Evolutionary conservation across 129 eudicot species (phyloP).

Genomic region (Artemisia argyi): DNA sequence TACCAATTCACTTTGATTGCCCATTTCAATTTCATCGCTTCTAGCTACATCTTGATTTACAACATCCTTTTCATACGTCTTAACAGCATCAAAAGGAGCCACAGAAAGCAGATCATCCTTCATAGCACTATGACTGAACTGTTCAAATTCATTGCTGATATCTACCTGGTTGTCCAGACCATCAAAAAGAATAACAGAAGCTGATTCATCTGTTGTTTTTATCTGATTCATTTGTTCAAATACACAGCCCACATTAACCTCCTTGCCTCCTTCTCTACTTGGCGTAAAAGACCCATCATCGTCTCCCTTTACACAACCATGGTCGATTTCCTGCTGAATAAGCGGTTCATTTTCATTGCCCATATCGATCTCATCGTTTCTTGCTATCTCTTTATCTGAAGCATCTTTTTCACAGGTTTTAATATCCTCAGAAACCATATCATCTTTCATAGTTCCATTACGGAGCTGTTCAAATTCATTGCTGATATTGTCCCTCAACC

Average conservation of each 20-base stretch:
- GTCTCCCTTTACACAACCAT: conserved; percentile 13
- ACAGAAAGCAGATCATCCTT: too few species aligned
- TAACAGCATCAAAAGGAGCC: too few species aligned
- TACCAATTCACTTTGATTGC: too few species aligned
- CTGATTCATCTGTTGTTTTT: conserved; percentile 15
- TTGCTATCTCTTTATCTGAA: conserved; percentile 30
- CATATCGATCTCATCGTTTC: conserved; percentile 13
- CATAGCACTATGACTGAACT: too few species aligned
- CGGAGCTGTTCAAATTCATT: conserved; percentile 9
- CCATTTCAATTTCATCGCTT: too few species aligned
- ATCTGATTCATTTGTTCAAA: conserved; percentile 24
- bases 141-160: not conserved
- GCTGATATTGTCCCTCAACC: conserved; percentile 14
- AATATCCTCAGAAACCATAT: not conserved
- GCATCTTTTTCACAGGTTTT: conserved; percentile 15
- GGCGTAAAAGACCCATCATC: not conserved
- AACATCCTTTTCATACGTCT: too few species aligned
- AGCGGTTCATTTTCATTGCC: conserved; percentile 16
- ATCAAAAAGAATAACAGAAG: conserved; percentile 4
- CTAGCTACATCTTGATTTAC: not conserved
- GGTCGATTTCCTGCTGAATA: conserved; percentile 19
- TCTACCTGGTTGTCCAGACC: not conserved
- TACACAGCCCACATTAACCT: conserved; percentile 1
- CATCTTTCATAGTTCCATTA: conserved; percentile 8
- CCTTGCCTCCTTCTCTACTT: not conserved